phyloP scores from a whole-genome alignment of 192 early-diverging fungal genomes.

The Coemansia sp. region DNA sequence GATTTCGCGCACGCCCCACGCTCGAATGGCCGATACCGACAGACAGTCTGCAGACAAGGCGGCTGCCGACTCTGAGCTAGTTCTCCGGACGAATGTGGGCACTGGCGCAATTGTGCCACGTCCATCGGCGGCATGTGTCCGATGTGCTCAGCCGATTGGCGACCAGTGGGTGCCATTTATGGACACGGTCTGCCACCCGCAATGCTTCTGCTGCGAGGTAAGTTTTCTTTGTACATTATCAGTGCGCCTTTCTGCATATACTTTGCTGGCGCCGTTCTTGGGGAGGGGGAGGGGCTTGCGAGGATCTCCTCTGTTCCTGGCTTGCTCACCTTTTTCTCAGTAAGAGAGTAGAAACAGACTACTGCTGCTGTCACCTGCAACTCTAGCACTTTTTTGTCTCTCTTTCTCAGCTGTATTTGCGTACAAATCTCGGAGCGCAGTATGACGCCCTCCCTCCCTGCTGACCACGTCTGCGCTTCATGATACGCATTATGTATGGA shows the following conservation, averaged over 20 bases:
- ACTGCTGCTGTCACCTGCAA: neutral
- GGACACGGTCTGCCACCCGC: conserved; percentile 80
- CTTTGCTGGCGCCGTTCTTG: neutral
- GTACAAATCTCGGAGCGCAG: neutral
- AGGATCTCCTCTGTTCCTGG: conserved; percentile 4
- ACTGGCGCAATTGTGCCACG: conserved; percentile 26
- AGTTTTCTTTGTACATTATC: conserved; percentile 16
- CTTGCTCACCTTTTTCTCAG: neutral
- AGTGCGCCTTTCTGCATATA: neutral
- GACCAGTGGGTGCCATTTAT: conserved; percentile 92
- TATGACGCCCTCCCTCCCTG: neutral
- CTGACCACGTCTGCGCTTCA: neutral
- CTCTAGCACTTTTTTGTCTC: neutral
- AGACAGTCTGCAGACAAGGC: conserved; percentile 10
- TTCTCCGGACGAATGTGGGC: conserved; percentile 12
- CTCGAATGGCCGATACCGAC: conserved; percentile 21
- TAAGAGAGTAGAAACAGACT: neutral
- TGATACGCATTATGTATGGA: neutral
- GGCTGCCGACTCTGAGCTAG: neutral
- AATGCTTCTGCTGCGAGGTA: conserved; percentile 96
- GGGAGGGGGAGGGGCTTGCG: neutral
- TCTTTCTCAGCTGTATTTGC: neutral
- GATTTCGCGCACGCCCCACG: too few species aligned
- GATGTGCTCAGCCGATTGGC: conserved; percentile 68
- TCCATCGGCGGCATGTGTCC: conserved; percentile 53